Percentiles rank a stretch among this genome's conserved stretches.
Conservation (phyloP, 1,139 yeast species). For the Geotrichum aggregatum region DNA sequence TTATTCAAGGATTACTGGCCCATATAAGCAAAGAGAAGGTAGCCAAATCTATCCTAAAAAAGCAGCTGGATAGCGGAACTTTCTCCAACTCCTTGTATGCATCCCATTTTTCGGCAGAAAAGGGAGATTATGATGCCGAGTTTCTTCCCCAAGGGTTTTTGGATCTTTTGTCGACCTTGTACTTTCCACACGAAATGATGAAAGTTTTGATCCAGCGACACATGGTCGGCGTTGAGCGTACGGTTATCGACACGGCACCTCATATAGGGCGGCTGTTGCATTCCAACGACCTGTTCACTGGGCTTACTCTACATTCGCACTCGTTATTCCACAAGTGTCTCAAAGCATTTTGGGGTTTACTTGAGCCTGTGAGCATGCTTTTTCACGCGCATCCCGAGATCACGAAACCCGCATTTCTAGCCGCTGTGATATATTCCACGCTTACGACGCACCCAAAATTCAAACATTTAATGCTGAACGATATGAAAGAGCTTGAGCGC, state of each 20-base stretch:
- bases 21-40: neutral
- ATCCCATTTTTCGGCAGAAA: no score
- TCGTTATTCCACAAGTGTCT: constrained; percentile 2
- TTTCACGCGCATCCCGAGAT: constrained; percentile 10
- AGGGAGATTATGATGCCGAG: neutral
- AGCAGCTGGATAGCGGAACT: neutral
- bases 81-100: no score
- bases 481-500: neutral
- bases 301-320: neutral
- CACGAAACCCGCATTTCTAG: constrained; percentile 9
- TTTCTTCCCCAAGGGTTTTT: neutral
- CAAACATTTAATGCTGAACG: neutral
- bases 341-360: constrained; percentile 7
- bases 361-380: constrained; percentile 5
- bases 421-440: constrained; percentile 16
- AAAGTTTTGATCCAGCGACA: neutral
- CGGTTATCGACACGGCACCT: neutral
- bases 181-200: neutral
- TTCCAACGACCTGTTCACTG: neutral
- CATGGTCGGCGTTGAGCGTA: neutral
- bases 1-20: neutral
- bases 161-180: neutral
- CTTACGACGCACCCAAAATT: constrained; percentile 11
- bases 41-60: neutral
- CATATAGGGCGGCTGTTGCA: neutral